Evolutionary conservation across 140 eudicot genomes (phyloP).

Genomic region (Stevia rebaudiana): DNA sequence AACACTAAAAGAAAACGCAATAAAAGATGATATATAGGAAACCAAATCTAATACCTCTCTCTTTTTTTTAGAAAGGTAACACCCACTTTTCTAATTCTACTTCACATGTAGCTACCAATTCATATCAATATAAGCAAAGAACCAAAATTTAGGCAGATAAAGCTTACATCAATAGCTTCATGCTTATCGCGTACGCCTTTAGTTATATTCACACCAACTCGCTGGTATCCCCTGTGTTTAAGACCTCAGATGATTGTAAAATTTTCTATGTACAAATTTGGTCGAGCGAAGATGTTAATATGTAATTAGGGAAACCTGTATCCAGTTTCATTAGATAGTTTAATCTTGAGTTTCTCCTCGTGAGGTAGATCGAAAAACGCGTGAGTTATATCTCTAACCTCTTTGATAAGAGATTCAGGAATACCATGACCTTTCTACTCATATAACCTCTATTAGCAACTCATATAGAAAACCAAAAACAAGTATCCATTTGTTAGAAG

Average conservation of each 20-base stretch:
- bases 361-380: constrained; percentile 62
- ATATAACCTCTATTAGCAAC: constrained; percentile 14
- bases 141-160: not conserved
- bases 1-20: constrained; percentile 44
- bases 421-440: constrained; percentile 86
- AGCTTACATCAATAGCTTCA: constrained; percentile 89
- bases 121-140: not conserved
- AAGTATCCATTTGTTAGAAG: not conserved
- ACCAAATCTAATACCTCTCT: not conserved
- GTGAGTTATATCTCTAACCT: constrained; percentile 54
- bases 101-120: not conserved
- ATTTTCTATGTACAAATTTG: not conserved
- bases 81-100: no score
- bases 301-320: constrained; percentile 53
- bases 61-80: not conserved
- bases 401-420: constrained; percentile 64
- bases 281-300: not conserved
- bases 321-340: constrained; percentile 67
- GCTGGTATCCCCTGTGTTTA: constrained; percentile 79
- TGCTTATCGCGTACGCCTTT: constrained; percentile 85
- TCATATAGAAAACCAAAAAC: not conserved
- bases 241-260: not conserved
- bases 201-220: constrained; percentile 74
- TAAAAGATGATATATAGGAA: not conserved
- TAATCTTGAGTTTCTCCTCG: constrained; percentile 76